Conservation (phyloP, 148 eudicot species). For the Rhododendron ovatum region DNA sequence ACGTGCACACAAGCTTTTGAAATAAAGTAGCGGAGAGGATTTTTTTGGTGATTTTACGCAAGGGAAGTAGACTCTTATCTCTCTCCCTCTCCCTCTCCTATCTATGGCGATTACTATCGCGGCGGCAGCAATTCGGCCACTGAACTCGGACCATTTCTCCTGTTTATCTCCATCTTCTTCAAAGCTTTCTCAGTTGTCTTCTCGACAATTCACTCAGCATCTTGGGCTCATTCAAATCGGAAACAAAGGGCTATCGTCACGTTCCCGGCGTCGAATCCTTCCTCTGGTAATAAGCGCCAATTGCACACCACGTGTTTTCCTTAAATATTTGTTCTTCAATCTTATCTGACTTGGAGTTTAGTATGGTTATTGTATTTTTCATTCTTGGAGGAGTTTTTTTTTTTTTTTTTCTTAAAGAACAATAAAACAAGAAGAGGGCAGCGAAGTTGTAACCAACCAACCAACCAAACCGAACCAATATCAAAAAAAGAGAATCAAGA, state of each 20-base stretch:
- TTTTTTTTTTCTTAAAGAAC: neutral
- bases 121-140: slow-evolving; percentile 26
- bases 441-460: neutral
- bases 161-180: slow-evolving; percentile 2
- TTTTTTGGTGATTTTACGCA: too few species aligned
- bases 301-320: neutral
- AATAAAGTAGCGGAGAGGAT: too few species aligned
- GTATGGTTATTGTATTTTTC: neutral
- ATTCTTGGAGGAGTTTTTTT: neutral
- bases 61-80: neutral
- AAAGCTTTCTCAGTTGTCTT: neutral
- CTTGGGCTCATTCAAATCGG: slow-evolving; percentile 5
- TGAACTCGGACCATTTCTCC: slow-evolving; percentile 12
- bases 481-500: neutral
- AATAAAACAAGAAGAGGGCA: neutral
- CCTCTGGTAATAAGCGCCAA: slow-evolving; percentile 23
- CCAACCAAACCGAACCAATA: neutral
- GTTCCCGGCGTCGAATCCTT: slow-evolving; percentile 14
- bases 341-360: neutral
- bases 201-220: slow-evolving; percentile 8
- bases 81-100: neutral
- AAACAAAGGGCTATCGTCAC: slow-evolving; percentile 14
- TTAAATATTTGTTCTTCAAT: neutral
- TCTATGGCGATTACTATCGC: slow-evolving; percentile 43
- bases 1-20: too few species aligned